Evolutionary conservation across 495 filamentous ascomycete species (phyloP), one percentile per base, ranked within the genome.

Genomic region (Neurospora sp.): DNA sequence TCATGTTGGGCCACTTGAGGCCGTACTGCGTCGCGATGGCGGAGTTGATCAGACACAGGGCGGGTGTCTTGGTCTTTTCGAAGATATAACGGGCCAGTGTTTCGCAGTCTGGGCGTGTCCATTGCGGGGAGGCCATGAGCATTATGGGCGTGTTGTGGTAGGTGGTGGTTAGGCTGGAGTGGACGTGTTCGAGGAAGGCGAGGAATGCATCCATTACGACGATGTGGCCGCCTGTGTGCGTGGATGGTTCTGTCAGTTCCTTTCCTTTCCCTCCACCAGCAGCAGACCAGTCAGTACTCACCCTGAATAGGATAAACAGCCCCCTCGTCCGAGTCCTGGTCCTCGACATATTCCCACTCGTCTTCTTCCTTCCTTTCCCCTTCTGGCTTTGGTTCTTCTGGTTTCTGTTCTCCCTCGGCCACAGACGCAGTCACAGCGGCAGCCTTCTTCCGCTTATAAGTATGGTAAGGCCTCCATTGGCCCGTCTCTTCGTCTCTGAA

Each of bases 11-110:
- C 73, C 89, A 86, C 59, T 93, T 94, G 71, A 94, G 92, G 3
- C 93, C 96, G 78, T 93, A 98, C 74, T 90, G 89, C 0, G 91
- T 89, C 8, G 95, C 94, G 20, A 96, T 80, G 0, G 92, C 94
- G 69, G 92, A 88, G 80, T 98, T 91, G 84, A 98, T 90, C 45
- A 98, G 81, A 70, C 89, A 92, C 70, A 99, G 91, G 0, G 91
- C 94, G 0, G 96, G 96, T 1, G 91, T 93, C 84, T 96, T 97
- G 79, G 97, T 97, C 81, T 94, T 94, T 81, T 98, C 96, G 75
- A 99, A 99, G 74, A 98, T 87, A 82, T 97, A 99, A 72, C 93
- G 92, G 5, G 94, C 91, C 44, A 98, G 87, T 12, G 83, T 84
- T 81, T 97, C 94, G 76, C 90, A 90, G 79, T 97, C 93, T 68